A percentile compares a stretch with the other conserved stretches of the same genome.
Conservation (phyloP, 495 filamentous ascomycete genomes). For the Stereocaulon alpinum region DNA sequence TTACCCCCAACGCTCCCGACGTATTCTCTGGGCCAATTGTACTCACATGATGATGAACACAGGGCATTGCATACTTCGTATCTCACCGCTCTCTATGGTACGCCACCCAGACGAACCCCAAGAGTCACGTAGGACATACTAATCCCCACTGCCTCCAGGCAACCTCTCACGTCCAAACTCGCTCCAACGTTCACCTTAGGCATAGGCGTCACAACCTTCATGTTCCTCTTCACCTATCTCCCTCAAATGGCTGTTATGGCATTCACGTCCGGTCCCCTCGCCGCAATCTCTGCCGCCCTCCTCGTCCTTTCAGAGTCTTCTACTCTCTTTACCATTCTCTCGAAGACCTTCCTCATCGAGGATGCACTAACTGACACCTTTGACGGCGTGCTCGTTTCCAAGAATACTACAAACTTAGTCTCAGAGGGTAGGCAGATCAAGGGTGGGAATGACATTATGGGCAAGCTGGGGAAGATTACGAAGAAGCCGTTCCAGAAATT, state of each 20-base stretch:
- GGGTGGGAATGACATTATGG: slow-evolving; percentile 42
- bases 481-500: slow-evolving; percentile 61
- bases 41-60: slow-evolving; percentile 16
- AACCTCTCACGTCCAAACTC: slow-evolving; percentile 60
- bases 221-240: slow-evolving; percentile 87
- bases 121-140: neutral
- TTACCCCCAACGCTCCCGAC: neutral
- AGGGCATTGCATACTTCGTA: slow-evolving; percentile 73
- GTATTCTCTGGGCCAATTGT: neutral
- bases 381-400: slow-evolving; percentile 62
- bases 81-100: slow-evolving; percentile 47
- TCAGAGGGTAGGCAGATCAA: slow-evolving; percentile 63
- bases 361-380: slow-evolving; percentile 84
- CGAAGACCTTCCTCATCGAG: slow-evolving; percentile 64
- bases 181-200: slow-evolving; percentile 60
- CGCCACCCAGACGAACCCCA: slow-evolving; percentile 22
- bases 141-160: slow-evolving; percentile 20
- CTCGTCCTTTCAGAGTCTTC: slow-evolving; percentile 76
- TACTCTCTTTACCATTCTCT: slow-evolving; percentile 62
- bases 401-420: slow-evolving; percentile 48
- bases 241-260: slow-evolving; percentile 69
- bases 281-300: slow-evolving; percentile 63
- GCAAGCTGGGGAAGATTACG: slow-evolving; percentile 60
- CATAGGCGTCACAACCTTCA: slow-evolving; percentile 55
- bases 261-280: slow-evolving; percentile 77